Base-by-base conservation (phyloP, 768 basidiomycete species). In the Leccinum pellstonianum region DNA sequence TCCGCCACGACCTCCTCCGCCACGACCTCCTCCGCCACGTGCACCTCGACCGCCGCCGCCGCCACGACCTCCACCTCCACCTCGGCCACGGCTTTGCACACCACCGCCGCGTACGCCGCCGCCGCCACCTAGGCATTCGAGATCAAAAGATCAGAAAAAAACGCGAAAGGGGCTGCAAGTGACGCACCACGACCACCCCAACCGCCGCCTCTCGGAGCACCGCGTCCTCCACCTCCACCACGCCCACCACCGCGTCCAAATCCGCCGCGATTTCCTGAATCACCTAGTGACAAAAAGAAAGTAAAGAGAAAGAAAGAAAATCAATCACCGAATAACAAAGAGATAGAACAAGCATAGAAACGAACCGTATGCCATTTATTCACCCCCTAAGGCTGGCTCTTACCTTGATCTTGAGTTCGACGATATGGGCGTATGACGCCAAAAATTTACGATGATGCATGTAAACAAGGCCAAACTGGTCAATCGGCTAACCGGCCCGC, bases 191-290 rank as follows among this genome's bases (percentile, higher is more conserved):
- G 72, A 61, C 79, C 76, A 56, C 80, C 76, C 9, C 82, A 73
- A 57, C 79, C 73, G 25, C 73, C 70, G n/a, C 77, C 76, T 57
- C 77, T 65, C 25, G 76, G 68, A 35, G 77, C 75, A 60, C 79
- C 79, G 41, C 75, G 63, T 25, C 73, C 74, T 48, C 68, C 69
- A 50, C 77, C 75, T 21, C 77, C 71, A 41, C 79, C 71, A 46
- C 79, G 74, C 27, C 77, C 72, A 12, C 78, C 76, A 10, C 73
- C 76, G 51, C 80, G 77, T 21, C 79, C 80, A 75, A 86, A 87
- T 65, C 86, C 87, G 35, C 91, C 91, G 62, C 91, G 86, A 68
- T 87, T 86, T 61, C 92, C 92, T 74, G 88, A 81, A 78, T 68
- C 78, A 66, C 84, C 85, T 83, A 57, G 48, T 12, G 14, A 52